phyloP scores from a whole-genome alignment of 345 rosid species.

The Euphorbia pulcherrima region DNA sequence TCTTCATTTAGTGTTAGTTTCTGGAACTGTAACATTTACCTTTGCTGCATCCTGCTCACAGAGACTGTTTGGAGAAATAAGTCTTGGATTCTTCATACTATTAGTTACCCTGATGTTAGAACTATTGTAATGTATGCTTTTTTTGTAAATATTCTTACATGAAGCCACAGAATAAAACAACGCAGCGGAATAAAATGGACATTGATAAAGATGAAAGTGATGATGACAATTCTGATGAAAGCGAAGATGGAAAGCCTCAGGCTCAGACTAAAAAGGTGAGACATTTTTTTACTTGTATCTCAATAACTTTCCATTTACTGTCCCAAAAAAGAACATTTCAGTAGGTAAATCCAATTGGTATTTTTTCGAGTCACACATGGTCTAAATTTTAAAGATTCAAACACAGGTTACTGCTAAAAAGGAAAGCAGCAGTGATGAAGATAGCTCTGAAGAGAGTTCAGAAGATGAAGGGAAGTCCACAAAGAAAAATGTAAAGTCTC shows the following conservation, averaged over 20 bases:
- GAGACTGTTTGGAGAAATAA: too few relatives aligned
- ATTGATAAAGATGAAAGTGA: constrained; percentile 41
- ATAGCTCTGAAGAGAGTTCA: constrained; percentile 23
- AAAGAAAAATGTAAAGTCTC: constrained; percentile 37
- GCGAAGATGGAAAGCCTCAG: constrained; percentile 46
- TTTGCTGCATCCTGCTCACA: too few relatives aligned
- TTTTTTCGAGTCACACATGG: too few relatives aligned
- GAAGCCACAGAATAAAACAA: constrained; percentile 20
- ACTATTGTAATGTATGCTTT: too few relatives aligned
- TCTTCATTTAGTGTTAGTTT: too few relatives aligned
- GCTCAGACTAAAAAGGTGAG: constrained; percentile 44
- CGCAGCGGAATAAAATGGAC: constrained; percentile 26
- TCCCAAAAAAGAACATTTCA: too few relatives aligned
- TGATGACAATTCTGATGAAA: constrained; percentile 37
- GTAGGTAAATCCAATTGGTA: too few relatives aligned
- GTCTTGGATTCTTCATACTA: too few relatives aligned
- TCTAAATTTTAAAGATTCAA: constrained; percentile 16
- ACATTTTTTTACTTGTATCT: not conserved
- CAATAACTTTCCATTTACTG: too few relatives aligned
- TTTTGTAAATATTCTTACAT: not conserved
- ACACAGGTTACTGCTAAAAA: constrained; percentile 31
- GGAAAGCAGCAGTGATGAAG: constrained; percentile 17
- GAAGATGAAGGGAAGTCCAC: constrained; percentile 42
- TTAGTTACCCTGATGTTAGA: too few relatives aligned
- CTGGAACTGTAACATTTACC: too few relatives aligned